phyloP scores from a whole-genome alignment of 305 asterid species.

The Fraxinus nigra region DNA sequence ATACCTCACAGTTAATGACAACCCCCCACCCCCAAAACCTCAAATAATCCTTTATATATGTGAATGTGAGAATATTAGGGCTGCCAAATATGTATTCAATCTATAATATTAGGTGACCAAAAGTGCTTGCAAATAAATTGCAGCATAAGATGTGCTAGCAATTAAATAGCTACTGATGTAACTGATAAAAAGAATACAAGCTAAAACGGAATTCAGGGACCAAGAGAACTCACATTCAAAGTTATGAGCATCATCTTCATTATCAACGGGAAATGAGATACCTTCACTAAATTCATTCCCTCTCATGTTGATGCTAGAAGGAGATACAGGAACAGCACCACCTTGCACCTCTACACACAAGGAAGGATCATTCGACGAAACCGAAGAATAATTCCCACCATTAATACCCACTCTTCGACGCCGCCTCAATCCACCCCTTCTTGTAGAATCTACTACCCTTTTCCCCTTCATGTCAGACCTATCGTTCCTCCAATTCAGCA shows the following conservation, averaged over 20 bases:
- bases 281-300: constrained; percentile 30
- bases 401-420: constrained; percentile 37
- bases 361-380: constrained; percentile 48
- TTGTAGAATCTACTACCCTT: constrained; percentile 40
- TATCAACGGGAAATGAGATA: constrained; percentile 15
- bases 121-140: neutral
- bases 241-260: constrained; percentile 32
- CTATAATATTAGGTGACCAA: neutral
- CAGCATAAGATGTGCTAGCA: neutral
- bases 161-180: neutral
- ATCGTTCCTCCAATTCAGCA: constrained; percentile 29
- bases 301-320: constrained; percentile 29
- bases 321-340: constrained; percentile 27
- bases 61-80: no score
- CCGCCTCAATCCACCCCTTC: constrained; percentile 45
- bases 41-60: no score
- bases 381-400: constrained; percentile 38
- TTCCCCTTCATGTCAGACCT: constrained; percentile 69
- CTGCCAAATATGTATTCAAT: neutral
- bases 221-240: constrained; percentile 41
- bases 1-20: neutral
- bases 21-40: neutral
- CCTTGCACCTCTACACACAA: constrained; percentile 25
- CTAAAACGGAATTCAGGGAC: constrained; percentile 1
- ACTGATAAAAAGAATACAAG: neutral